Percentiles rank a stretch among this genome's conserved stretches.
Evolutionary conservation across 495 filamentous ascomycete species (phyloP).

Genomic region (Tuber magnatum): DNA sequence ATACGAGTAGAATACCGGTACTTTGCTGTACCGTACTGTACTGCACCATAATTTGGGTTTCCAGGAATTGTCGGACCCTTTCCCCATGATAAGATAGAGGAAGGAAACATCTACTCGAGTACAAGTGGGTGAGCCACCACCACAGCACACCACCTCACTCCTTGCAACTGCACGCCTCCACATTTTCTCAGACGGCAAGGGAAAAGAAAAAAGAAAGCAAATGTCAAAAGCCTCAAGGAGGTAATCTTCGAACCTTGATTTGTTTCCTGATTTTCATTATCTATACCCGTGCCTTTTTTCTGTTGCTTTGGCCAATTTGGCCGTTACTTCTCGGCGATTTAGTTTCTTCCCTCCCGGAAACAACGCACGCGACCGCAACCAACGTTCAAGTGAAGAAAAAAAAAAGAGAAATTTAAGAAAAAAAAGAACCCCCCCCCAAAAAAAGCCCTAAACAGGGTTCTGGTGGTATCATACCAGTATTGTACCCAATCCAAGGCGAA

Average conservation of each 20-base stretch:
- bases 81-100: neutral
- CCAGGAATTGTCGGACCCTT: neutral
- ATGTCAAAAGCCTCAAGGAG: neutral
- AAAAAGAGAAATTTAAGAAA: neutral
- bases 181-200: neutral
- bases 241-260: neutral
- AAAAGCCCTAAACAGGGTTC: neutral
- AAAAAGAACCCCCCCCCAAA: conserved; percentile 13
- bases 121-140: neutral
- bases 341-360: conserved; percentile 11
- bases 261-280: conserved; percentile 11
- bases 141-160: neutral
- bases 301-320: neutral
- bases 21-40: neutral
- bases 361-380: conserved; percentile 26
- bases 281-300: conserved; percentile 9
- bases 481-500: neutral
- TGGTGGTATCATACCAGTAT: neutral
- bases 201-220: neutral
- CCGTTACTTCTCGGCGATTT: neutral
- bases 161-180: neutral
- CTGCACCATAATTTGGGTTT: neutral
- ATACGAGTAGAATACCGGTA: neutral
- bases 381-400: neutral
- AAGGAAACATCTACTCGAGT: neutral